Evolutionary conservation across 139 green algal species (phyloP), one percentile per base, ranked within the genome.

Genomic region (Chlamydomonas sp.): DNA sequence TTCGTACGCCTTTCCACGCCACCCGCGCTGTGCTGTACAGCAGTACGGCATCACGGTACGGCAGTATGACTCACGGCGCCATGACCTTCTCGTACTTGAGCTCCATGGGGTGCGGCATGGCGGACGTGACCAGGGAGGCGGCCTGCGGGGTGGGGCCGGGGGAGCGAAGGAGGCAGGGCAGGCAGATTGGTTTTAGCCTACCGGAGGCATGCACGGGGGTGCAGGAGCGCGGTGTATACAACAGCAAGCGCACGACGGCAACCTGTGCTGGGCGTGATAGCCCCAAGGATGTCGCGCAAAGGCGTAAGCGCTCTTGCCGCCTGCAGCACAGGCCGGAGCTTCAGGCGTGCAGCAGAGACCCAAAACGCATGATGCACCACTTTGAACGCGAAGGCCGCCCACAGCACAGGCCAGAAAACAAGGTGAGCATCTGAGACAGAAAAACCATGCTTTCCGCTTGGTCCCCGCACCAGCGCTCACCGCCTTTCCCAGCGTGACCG

Each of bases 61-160:
- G 31, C 31, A 49, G 31, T 49, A 49, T 49, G 31, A 49, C 31
- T 49, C 31, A 49, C 31, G 86, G 95, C 85, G 63, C 67, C 78
- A 85, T 80, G 20, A 98, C 94, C 0, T 84, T 62, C 90, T 98
- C 95, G 89, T 93, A 96, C 83, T 94, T 93, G 61, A 98, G 89
- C 85, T 93, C 88, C 90, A 98, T 97, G 20, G 91, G 91, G 31
- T 15, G 10, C 2, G 58, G 85, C 63, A 57, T 17, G 2, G 49
- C 69, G 16, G 73, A 17, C 0, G 63, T 82, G 18, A 88, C 74
- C 14, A 88, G 62, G 16, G 63, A 62, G 2, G 83, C 83, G 31
- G 83, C 83, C 79, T 74, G 57, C 1, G 64, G 60, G 63, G 64
- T 75, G 64, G 71, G 20, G 73, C 15, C 15, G 74, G 15, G 18